These are phyloP conservation scores for Boletales sp. DNA, from an alignment of 768 basidiomycete species.

Conservation along the genomic window DNA sequence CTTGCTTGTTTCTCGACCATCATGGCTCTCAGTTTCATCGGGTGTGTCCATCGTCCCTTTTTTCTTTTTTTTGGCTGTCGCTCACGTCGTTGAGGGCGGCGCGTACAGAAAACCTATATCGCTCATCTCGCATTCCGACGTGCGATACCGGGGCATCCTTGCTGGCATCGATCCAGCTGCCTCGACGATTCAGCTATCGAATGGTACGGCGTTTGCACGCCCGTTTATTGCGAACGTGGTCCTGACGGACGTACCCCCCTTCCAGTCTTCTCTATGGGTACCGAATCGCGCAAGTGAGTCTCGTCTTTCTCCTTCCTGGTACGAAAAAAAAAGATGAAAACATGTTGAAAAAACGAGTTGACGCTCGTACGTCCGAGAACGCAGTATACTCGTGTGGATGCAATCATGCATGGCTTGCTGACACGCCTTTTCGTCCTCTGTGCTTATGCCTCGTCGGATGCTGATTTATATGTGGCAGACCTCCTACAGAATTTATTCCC, in stretches of 20 bases:
- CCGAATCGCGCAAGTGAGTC: conserved; percentile 74
- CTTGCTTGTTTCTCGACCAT: conserved; percentile 14
- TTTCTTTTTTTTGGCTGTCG: not conserved
- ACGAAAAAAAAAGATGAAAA: conserved; percentile 31
- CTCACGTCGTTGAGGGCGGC: conserved; percentile 9
- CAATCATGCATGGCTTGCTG: conserved; percentile 68
- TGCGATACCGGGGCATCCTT: conserved; percentile 84
- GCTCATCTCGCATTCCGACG: conserved; percentile 87
- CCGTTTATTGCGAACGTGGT: not conserved
- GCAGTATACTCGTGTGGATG: conserved; percentile 50
- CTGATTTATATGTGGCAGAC: conserved; percentile 42
- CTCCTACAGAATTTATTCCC: conserved; percentile 75
- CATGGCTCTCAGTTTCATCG: conserved; percentile 78
- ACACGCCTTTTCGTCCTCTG: conserved; percentile 14
- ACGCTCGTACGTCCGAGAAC: conserved; percentile 38
- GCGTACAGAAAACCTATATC: conserved; percentile 77
- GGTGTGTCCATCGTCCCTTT: conserved; percentile 39
- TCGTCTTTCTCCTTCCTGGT: not conserved
- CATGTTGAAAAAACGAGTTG: conserved; percentile 35
- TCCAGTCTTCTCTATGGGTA: conserved; percentile 82
- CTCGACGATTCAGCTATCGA: conserved; percentile 84
- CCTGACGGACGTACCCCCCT: not conserved
- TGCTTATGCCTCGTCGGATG: not conserved
- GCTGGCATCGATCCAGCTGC: conserved; percentile 83
- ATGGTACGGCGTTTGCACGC: conserved; percentile 48